Base-by-base conservation (phyloP, 1,139 yeast species). In the Blastobotrys serpentis region DNA sequence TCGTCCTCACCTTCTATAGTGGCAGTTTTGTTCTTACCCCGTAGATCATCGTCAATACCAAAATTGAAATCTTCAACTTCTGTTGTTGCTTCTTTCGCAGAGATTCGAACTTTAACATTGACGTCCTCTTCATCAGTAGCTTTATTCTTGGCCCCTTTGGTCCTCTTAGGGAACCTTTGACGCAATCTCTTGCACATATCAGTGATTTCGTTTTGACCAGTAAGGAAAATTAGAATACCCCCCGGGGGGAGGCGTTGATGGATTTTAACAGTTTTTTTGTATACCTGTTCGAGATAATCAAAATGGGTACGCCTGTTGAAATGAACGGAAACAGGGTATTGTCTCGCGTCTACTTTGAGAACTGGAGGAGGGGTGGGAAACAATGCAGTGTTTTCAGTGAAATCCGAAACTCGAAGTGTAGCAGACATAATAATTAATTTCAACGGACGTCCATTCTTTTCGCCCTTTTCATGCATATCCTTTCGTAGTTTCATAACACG, bases 31-130 rank as follows among this genome's bases (percentile, higher is more conserved):
- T 68, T 72, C 37, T 73, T 77, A 36, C 70, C 72, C 21, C 63
- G 69, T 34, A 60, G 63, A 26, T 61, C 59, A 13, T 59, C 62
- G 21, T 70, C 77, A 10, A 65, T 61, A 52, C 89, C 87, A 56
- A 90, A 81, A 43, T 89, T 96, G 43, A 92, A 77, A 52, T 88
- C 97, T 66, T 92, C 98, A 2, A 82, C 90, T 66, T 92, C 98
- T 13, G 81, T 67, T 51, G 78, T 89, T 0, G 86, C 83, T 55
- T 74, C 76, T 48, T 79, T 78, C 2, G 87, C 76, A 52, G 74
- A 74, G 13, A 82, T 76, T 55, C 76, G 73, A 17, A 86, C 78
- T 34, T 75, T 67, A 2, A 68, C 63, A 2, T 71, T 70, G 3
- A 70, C 72, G 11, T 65, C 67, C 5, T 63, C 58, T 17, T 18